phyloP scores from a whole-genome alignment of 2,329 filamentous ascomycete genomes.

The Colletotrichum sp. region DNA sequence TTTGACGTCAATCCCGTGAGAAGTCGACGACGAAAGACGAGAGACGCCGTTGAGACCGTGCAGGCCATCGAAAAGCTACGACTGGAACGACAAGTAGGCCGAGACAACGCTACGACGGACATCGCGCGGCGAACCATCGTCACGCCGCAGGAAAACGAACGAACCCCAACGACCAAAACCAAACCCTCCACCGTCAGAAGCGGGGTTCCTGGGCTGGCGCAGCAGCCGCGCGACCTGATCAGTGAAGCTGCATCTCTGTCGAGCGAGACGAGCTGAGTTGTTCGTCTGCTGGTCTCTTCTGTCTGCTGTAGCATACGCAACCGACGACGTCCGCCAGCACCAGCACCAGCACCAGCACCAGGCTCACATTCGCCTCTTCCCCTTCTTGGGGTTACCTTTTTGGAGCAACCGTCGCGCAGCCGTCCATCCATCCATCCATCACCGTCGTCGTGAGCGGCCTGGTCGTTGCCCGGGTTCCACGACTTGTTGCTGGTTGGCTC shows the following conservation, averaged over 20 bases:
- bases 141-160: not conserved
- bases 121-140: constrained; percentile 3
- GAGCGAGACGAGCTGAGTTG: constrained; percentile 1
- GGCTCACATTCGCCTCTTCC: not conserved
- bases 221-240: not conserved
- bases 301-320: not conserved
- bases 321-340: not conserved
- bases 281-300: not conserved
- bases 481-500: not conserved
- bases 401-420: not conserved
- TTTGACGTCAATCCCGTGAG: not conserved
- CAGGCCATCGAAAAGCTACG: not conserved
- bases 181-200: constrained; percentile 7
- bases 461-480: not conserved
- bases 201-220: constrained; percentile 10
- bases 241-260: constrained; percentile 1
- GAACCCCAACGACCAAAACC: not conserved
- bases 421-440: not conserved
- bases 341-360: not conserved
- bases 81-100: not conserved
- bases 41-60: not conserved
- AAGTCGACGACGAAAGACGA: not conserved
- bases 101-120: constrained; percentile 1
- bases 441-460: not conserved
- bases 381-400: not conserved